Conservation (phyloP, 2,329 filamentous ascomycete species). For the Hypoxylon sp. region DNA sequence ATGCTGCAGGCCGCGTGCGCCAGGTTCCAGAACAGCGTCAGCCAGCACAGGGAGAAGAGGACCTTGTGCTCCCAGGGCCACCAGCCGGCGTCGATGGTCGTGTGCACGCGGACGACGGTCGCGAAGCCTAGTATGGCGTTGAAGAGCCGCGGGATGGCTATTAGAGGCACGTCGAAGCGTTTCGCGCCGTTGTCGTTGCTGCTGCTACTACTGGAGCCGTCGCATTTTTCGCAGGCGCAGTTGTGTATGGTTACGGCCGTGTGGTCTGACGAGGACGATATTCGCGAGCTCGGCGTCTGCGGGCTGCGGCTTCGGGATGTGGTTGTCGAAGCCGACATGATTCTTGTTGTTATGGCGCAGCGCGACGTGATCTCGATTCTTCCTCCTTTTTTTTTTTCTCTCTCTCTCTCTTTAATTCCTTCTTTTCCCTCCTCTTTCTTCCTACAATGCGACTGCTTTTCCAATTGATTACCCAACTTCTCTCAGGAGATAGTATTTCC, state of each 20-base stretch:
- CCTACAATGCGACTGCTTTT: background rate
- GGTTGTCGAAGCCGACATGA: conserved; percentile 39
- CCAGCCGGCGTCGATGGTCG: conserved; percentile 45
- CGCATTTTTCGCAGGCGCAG: conserved; percentile 38
- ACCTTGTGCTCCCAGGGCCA: conserved; percentile 49
- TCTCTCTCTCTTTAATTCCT: background rate
- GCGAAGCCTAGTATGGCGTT: conserved; percentile 44
- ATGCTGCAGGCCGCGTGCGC: conserved; percentile 40
- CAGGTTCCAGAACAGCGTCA: conserved; percentile 46
- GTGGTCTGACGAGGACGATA: conserved; percentile 36
- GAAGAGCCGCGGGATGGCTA: conserved; percentile 45
- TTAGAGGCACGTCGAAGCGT: conserved; percentile 46
- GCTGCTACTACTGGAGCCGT: conserved; percentile 11
- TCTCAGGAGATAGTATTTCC: background rate
- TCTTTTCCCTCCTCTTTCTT: conserved; percentile 9
- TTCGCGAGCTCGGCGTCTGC: conserved; percentile 33
- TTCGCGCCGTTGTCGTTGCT: conserved; percentile 24
- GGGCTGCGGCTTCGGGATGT: conserved; percentile 43
- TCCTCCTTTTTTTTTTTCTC: conserved; percentile 1
- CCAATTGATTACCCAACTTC: background rate
- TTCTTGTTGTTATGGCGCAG: conserved; percentile 5
- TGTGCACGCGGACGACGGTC: conserved; percentile 46
- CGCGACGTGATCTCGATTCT: conserved; percentile 2
- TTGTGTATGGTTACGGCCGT: conserved; percentile 29
- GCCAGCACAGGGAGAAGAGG: conserved; percentile 47